Evolutionary conservation across 345 rosid genomes (phyloP).

Genomic region (Chamaenerion angustifolium): DNA sequence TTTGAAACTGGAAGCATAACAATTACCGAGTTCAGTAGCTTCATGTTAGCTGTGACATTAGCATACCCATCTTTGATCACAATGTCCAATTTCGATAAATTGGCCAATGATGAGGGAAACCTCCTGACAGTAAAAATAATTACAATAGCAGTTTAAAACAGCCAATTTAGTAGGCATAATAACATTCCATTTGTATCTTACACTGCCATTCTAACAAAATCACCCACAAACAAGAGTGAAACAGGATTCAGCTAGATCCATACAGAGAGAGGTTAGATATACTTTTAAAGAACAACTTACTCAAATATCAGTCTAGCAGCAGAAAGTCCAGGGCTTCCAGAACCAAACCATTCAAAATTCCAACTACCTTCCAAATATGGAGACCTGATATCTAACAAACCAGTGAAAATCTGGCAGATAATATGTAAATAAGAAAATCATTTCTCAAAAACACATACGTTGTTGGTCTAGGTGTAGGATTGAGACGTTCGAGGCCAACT

Average conservation of each 20-base stretch:
- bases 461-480: constrained; percentile 83
- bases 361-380: constrained; percentile 86
- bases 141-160: neutral
- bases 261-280: neutral
- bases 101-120: constrained; percentile 61
- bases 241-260: neutral
- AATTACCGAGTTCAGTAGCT: constrained; percentile 56
- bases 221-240: no score
- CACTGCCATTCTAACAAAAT: no score
- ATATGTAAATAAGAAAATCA: constrained; percentile 1
- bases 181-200: no score
- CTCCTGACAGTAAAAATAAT: constrained; percentile 35
- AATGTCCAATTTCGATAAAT: constrained; percentile 57
- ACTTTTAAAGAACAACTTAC: constrained; percentile 24
- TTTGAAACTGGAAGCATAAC: neutral
- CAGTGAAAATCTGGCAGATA: constrained; percentile 14
- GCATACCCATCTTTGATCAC: constrained; percentile 54
- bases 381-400: constrained; percentile 66
- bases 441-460: constrained; percentile 41
- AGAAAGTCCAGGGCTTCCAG: constrained; percentile 59
- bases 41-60: constrained; percentile 45
- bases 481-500: constrained; percentile 72
- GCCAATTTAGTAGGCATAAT: no score
- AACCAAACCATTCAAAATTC: constrained; percentile 92
- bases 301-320: constrained; percentile 56